phyloP scores from a whole-genome alignment of 805 yeast genomes.

The Myxozyma kluyveri region DNA sequence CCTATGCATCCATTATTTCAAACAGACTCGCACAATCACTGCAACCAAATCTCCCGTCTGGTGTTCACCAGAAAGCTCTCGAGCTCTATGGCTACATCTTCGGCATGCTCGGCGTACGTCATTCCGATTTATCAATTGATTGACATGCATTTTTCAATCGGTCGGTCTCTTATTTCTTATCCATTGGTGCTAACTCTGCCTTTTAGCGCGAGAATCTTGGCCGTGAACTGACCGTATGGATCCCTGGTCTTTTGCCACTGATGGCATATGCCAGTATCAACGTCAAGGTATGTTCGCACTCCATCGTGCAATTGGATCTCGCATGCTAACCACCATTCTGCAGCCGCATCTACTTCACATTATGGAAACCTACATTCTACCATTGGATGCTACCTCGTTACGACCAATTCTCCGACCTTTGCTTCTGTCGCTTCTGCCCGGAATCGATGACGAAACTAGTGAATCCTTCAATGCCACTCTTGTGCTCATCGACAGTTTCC shows the following conservation, averaged over 20 bases:
- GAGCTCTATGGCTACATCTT: slow-evolving; percentile 74
- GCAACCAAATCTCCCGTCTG: slow-evolving; percentile 81
- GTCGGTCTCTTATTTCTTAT: background rate
- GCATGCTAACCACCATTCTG: too few relatives aligned
- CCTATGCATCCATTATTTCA: slow-evolving; percentile 64
- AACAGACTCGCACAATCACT: slow-evolving; percentile 73
- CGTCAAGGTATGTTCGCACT: slow-evolving; percentile 52
- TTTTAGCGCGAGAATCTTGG: slow-evolving; percentile 44
- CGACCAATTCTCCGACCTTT: slow-evolving; percentile 64
- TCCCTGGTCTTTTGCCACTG: slow-evolving; percentile 88
- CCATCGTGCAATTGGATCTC: too few relatives aligned
- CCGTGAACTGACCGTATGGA: slow-evolving; percentile 66
- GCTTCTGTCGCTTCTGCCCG: slow-evolving; percentile 72
- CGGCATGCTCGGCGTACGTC: slow-evolving; percentile 40
- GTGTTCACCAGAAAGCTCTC: slow-evolving; percentile 88
- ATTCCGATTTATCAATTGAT: background rate
- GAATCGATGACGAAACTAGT: slow-evolving; percentile 87
- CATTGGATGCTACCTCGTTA: slow-evolving; percentile 49
- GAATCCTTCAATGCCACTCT: slow-evolving; percentile 70
- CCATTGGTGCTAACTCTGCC: background rate
- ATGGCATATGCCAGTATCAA: slow-evolving; percentile 85
- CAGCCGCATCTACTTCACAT: slow-evolving; percentile 64
- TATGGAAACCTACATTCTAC: slow-evolving; percentile 54
- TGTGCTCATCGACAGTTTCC: slow-evolving; percentile 58
- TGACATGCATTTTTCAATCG: too few relatives aligned